Base-by-base conservation (phyloP, 2,329 filamentous ascomycete species). In the Elsinoe necatrix region DNA sequence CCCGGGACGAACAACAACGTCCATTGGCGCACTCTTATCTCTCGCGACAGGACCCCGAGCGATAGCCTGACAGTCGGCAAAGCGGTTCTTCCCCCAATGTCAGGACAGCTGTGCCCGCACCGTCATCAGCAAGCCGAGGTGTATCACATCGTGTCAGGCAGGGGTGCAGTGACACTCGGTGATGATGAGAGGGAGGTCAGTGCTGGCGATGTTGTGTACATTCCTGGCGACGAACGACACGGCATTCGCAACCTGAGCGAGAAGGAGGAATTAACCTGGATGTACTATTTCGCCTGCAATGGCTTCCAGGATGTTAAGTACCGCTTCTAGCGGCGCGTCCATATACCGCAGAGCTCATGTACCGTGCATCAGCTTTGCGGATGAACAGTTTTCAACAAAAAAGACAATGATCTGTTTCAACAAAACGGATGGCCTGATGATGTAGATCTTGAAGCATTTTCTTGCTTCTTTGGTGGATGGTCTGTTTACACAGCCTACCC, bases 141-240 rank as follows among this genome's bases (percentile, higher is more conserved):
- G 1, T 77, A 76, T 54, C 65, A 75, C 55, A 63, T 77, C 16
- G 63, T 70, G 0, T 59, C 67, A 0, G 73, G 73, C 0, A 62
- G 58, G 0, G 73, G 71, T 0, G 61, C 70, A 6, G 65, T 75
- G 2, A 66, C 61, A 0, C 68, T 76, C 14, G 69, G 75, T 45
- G 72, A 69, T 2, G 51, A 61, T 5, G 64, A 68, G 20, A 60
- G 69, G 51, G 54, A 50, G 1, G 69, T 76, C 0, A 43, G 54
- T 11, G 64, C 63, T 23, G 73, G 72, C 3, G 66, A 62, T 48
- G 66, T 69, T 6, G 65, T 75, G 1, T 76, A 69, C 58, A 72
- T 76, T 31, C 73, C 73, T 0, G 70, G 71, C 0, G 63, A 75
- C 66, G 70, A 72, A 1, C 70, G 74, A 62, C 74, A 76, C 64